Evolutionary conservation across 2,329 filamentous ascomycete species (phyloP).

Genomic region (Pseudovirgaria hyperparasitica): DNA sequence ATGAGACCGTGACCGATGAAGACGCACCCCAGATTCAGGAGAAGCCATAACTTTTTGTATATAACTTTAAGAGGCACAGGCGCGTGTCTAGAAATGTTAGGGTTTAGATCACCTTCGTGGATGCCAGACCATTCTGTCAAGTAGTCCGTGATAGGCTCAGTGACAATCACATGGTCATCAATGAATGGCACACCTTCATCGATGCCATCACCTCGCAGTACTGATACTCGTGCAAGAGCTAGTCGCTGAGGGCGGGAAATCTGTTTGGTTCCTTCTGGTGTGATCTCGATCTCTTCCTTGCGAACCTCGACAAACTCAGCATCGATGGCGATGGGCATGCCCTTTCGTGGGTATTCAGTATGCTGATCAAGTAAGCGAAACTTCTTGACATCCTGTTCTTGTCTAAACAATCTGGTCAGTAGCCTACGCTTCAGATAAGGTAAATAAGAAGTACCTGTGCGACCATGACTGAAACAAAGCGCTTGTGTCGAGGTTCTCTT

Average conservation of each 20-base stretch:
- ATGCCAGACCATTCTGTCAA: conserved; percentile 92
- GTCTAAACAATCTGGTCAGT: conserved; percentile 25
- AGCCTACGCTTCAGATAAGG: conserved; percentile 6
- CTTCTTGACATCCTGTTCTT: conserved; percentile 34
- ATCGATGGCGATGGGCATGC: conserved; percentile 76
- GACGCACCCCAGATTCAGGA: conserved; percentile 84
- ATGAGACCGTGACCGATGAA: conserved; percentile 91
- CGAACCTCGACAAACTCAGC: conserved; percentile 93
- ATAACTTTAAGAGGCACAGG: conserved; percentile 79
- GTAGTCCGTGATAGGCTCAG: conserved; percentile 88
- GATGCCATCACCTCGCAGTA: conserved; percentile 67
- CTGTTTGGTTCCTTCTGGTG: conserved; percentile 82
- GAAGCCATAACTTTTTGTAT: conserved; percentile 96
- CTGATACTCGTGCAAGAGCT: conserved; percentile 84
- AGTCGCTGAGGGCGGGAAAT: conserved; percentile 86
- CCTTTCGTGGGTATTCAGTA: conserved; percentile 54
- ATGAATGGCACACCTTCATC: conserved; percentile 80
- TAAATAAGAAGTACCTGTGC: conserved; percentile 32
- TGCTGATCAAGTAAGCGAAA: conserved; percentile 46
- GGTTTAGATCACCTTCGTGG: conserved; percentile 70
- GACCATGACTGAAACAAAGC: conserved; percentile 67
- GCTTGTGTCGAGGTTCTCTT: conserved; percentile 67
- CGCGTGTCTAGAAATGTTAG: conserved; percentile 63
- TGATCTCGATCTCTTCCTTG: conserved; percentile 90
- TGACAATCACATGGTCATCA: conserved; percentile 90